Evolutionary conservation across 176 grass and related monocot species (phyloP), one percentile per base, ranked within the genome.

Genomic region (Pharus latifolius): DNA sequence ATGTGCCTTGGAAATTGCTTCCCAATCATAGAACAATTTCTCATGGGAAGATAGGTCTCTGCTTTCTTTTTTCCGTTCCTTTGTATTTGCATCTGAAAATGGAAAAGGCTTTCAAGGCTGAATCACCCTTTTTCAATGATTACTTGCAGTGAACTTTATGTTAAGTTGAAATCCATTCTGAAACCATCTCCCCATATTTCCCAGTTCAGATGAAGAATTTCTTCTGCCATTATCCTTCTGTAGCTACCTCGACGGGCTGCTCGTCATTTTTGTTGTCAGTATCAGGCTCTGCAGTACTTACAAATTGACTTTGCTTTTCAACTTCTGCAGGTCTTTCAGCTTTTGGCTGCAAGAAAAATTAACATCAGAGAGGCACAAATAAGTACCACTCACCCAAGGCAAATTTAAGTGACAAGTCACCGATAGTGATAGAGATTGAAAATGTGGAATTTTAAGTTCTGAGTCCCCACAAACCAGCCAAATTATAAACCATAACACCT

Each of bases 11-110:
- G 32, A 73, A 72, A 48, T 42, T 52, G 79, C 44, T 69, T 74
- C 87, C 84, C 91, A 87, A 65, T 88, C 91, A 88, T 77, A 60
- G 87, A 79, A 78, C 24, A 22, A 6, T 29, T 86, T 48, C 84
- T 96, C 91, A 38, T 79, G 77, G 83, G 78, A 84, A 87, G 73
- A 58, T 9, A 10, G 26, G 40, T 27, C 70, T 49, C 11, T 53
- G 26, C 17, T 53, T 78, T 49, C 6, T 19, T 49, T 55, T 70
- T 23, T 49, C 24, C 14, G 53, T 60, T 59, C 63, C 0, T n/a
- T n/a, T n/a, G n/a, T n/a, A 5, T 41, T 79, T 58, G 28, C 45
- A 50, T 69, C 4, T 73, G 34, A 17, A 46, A 29, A 72, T 72
- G 73, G 65, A 46, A 51, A 20, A 70, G 41, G n/a, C 35, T 20